These are phyloP conservation scores for Blastobotrys serpentis DNA, from an alignment of 1,139 yeast genomes.

Conservation along the genomic window DNA sequence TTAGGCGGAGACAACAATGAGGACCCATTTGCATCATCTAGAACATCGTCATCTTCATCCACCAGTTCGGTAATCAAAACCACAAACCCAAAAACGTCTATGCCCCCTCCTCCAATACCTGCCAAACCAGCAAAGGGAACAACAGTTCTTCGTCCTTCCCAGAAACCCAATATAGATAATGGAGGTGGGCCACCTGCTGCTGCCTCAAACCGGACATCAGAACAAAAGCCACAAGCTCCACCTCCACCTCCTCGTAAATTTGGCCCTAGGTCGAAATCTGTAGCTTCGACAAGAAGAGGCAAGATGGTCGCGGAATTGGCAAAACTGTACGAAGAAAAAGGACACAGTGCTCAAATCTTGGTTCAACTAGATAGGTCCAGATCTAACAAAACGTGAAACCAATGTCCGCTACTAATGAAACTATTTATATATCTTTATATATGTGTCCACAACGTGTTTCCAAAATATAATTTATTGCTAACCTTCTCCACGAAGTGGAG, in stretches of 20 bases:
- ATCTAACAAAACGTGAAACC: no score
- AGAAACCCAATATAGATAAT: neutral
- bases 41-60: constrained; percentile 5
- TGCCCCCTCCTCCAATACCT: constrained; percentile 24
- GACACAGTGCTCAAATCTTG: no score
- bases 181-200: neutral
- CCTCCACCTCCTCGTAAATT: constrained; percentile 22
- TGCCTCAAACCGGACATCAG: neutral
- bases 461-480: no score
- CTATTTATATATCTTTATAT: no score
- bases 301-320: no score
- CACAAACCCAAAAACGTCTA: constrained; percentile 4
- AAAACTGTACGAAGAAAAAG: no score
- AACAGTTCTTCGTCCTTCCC: neutral
- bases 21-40: constrained; percentile 3
- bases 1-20: neutral
- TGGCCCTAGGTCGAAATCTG: constrained; percentile 16
- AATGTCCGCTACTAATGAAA: no score
- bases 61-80: neutral
- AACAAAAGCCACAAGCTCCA: constrained; percentile 15
- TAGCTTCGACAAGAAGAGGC: no score
- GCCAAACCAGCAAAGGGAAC: constrained; percentile 10
- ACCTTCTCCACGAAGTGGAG: no score
- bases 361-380: no score
- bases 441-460: no score